phyloP scores from a whole-genome alignment of 345 rosid species.

The Hevea brasiliensis region DNA sequence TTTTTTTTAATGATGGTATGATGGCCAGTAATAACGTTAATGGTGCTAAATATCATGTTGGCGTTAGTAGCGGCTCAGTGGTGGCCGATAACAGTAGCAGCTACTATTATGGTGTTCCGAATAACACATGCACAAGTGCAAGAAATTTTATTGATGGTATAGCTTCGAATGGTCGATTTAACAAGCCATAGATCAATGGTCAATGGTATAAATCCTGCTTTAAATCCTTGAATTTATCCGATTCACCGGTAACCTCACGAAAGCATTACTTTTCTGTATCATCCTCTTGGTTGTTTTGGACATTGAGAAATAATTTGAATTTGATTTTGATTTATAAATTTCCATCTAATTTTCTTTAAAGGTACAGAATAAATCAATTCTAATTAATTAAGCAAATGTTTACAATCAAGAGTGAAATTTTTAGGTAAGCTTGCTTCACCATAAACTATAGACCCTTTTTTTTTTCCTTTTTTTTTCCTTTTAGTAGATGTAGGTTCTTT shows the following conservation, averaged over 20 bases:
- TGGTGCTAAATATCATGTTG: constrained; percentile 24
- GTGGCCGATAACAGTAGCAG: constrained; percentile 31
- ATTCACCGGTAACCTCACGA: too few species aligned
- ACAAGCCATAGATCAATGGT: constrained; percentile 46
- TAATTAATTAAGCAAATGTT: too few species aligned
- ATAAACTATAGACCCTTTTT: too few species aligned
- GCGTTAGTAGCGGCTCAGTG: constrained; percentile 12
- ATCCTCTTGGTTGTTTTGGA: not conserved
- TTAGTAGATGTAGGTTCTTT: too few species aligned
- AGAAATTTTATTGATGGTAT: constrained; percentile 29
- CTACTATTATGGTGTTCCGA: constrained; percentile 26
- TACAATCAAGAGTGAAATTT: too few species aligned
- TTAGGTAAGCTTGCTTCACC: too few species aligned
- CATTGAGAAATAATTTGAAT: not conserved
- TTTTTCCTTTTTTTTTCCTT: too few species aligned
- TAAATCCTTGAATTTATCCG: constrained; percentile 48
- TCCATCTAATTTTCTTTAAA: too few species aligned
- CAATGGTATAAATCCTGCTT: constrained; percentile 45
- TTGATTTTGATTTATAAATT: too few species aligned
- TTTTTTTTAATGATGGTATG: constrained; percentile 22
- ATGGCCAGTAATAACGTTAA: constrained; percentile 6
- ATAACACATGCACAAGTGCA: constrained; percentile 30
- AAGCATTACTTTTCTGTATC: too few species aligned
- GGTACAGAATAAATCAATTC: too few species aligned
- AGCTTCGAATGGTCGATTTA: constrained; percentile 37